phyloP scores from a whole-genome alignment of 2,329 filamentous ascomycete genomes.

The Aureobasidium melanogenum region DNA sequence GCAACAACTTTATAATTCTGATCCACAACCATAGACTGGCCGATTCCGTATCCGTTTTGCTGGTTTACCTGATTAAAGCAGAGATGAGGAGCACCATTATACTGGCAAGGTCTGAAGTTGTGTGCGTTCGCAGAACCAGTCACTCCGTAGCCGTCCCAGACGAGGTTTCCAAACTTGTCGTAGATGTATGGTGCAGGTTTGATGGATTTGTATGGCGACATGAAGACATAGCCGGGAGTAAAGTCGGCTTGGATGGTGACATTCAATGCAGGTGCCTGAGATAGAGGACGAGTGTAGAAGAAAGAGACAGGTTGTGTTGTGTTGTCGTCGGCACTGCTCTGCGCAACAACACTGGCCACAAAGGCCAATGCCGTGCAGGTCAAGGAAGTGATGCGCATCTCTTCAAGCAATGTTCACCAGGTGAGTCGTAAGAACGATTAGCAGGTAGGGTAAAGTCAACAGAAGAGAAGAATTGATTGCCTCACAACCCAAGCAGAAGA shows the following conservation, averaged over 20 bases:
- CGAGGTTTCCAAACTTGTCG: constrained; percentile 21
- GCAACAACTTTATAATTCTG: constrained; percentile 35
- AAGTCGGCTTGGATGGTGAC: constrained; percentile 15
- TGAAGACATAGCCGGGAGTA: constrained; percentile 18
- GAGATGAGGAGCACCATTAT: constrained; percentile 35
- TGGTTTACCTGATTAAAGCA: constrained; percentile 39
- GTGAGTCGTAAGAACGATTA: background rate
- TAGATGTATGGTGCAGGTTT: constrained; percentile 20
- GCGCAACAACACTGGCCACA: background rate
- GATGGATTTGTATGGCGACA: constrained; percentile 17
- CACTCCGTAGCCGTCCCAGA: constrained; percentile 33
- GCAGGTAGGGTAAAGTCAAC: background rate
- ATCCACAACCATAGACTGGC: constrained; percentile 39
- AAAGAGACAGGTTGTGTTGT: constrained; percentile 16
- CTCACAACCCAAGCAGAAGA: background rate
- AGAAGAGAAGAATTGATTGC: background rate
- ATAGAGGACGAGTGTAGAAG: constrained; percentile 19
- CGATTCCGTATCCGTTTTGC: constrained; percentile 36
- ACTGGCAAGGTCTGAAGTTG: constrained; percentile 36
- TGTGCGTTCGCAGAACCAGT: constrained; percentile 36
- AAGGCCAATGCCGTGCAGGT: background rate
- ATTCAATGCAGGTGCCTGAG: constrained; percentile 16
- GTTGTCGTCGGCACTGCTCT: constrained; percentile 5
- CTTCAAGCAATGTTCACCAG: background rate
- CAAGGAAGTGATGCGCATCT: background rate